Conservation (phyloP, 192 early-diverging fungal genomes). For the Coemansia sp. region DNA sequence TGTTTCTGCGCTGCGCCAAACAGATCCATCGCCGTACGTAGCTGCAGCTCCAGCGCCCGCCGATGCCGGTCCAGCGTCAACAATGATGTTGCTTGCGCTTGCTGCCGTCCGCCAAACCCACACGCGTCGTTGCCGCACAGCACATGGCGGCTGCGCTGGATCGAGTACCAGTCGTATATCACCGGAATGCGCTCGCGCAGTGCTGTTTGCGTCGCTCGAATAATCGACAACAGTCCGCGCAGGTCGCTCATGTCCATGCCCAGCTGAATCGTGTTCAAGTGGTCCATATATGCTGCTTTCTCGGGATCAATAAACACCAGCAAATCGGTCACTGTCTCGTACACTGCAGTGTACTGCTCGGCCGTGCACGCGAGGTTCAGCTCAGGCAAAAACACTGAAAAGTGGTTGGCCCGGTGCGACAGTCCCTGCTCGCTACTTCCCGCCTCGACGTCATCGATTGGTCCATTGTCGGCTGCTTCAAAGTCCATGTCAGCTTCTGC, state of each 20-base stretch:
- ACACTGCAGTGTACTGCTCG: constrained; percentile 69
- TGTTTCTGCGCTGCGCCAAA: constrained; percentile 54
- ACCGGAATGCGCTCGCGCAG: constrained; percentile 50
- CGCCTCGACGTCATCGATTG: constrained; percentile 26
- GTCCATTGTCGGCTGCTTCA: constrained; percentile 1
- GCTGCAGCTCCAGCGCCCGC: constrained; percentile 46
- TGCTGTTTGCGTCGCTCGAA: constrained; percentile 45
- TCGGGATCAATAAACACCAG: constrained; percentile 82
- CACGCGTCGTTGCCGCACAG: constrained; percentile 13
- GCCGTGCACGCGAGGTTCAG: constrained; percentile 73
- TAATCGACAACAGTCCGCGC: constrained; percentile 45
- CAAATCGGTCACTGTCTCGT: constrained; percentile 75
- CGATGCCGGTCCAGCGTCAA: constrained; percentile 49
- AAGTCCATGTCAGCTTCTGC: neutral
- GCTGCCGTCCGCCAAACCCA: constrained; percentile 13
- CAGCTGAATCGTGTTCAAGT: constrained; percentile 73
- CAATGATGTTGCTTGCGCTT: constrained; percentile 30
- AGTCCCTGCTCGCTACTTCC: constrained; percentile 34
- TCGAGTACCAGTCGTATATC: constrained; percentile 49
- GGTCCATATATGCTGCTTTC: constrained; percentile 67
- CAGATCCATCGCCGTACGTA: constrained; percentile 54
- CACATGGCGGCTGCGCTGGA: constrained; percentile 39
- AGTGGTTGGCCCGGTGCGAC: constrained; percentile 64
- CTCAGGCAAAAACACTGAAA: constrained; percentile 72
- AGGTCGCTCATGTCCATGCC: constrained; percentile 78